A percentile compares a stretch with the other conserved stretches of the same genome.
These are phyloP conservation scores for Crepidotus variabilis DNA, from an alignment of 768 basidiomycete species.

Conservation along the genomic window DNA sequence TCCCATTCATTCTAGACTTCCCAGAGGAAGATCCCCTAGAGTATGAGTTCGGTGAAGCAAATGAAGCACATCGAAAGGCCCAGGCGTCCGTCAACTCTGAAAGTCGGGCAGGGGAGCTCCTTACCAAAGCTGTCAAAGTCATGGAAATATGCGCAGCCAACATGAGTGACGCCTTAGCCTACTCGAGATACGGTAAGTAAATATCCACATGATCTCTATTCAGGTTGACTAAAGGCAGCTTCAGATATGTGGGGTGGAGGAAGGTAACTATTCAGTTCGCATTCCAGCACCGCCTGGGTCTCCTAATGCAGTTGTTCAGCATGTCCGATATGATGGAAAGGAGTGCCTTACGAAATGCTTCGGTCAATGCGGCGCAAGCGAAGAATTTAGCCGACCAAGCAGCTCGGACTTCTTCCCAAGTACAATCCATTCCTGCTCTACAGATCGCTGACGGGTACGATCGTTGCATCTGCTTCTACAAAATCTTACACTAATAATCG, in stretches of 20 bases:
- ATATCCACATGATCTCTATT: background rate
- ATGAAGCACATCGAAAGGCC: conserved; percentile 29
- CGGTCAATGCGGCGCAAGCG: conserved; percentile 30
- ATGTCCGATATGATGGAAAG: conserved; percentile 40
- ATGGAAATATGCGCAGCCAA: conserved; percentile 28
- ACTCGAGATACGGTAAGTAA: conserved; percentile 36
- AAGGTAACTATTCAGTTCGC: conserved; percentile 18
- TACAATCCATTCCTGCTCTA: conserved; percentile 33
- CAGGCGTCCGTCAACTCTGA: conserved; percentile 34
- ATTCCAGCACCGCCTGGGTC: conserved; percentile 3
- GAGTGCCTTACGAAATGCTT: conserved; percentile 32
- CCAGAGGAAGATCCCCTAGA: conserved; percentile 44
- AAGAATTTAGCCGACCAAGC: conserved; percentile 36
- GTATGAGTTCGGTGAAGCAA: conserved; percentile 28
- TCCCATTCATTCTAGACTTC: conserved; percentile 25
- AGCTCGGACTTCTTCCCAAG: conserved; percentile 27
- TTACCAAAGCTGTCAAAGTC: conserved; percentile 31
- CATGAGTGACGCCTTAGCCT: conserved; percentile 33
- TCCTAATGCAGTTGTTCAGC: conserved; percentile 14
- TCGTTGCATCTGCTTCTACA: background rate
- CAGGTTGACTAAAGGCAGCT: background rate
- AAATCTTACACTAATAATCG: background rate
- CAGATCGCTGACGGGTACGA: conserved; percentile 35
- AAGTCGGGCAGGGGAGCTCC: conserved; percentile 34
- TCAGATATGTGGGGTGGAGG: conserved; percentile 41